Percentiles rank a stretch among this genome's conserved stretches.
Conservation (phyloP, 441 rosid species). For the Arabidopsis hybrid region DNA sequence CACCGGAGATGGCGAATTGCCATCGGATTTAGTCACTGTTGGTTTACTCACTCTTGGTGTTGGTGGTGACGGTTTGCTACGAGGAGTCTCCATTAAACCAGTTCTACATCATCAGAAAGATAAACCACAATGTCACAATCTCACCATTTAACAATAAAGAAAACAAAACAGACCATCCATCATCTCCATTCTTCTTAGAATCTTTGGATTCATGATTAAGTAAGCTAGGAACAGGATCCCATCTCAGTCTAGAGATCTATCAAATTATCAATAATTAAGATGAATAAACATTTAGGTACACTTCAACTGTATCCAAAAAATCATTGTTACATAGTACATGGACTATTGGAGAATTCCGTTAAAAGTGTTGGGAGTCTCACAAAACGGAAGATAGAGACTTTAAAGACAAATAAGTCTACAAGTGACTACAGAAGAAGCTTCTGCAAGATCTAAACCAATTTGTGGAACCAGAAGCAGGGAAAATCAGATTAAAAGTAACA, state of each 20-base stretch:
- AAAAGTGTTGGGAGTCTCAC: not conserved
- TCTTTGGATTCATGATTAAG: slow-evolving; percentile 4
- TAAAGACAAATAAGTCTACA: not conserved
- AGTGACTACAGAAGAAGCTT: slow-evolving; percentile 22
- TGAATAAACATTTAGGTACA: not conserved
- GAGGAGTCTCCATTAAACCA: slow-evolving; percentile 83
- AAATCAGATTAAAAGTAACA: slow-evolving; percentile 29
- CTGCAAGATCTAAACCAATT: slow-evolving; percentile 34
- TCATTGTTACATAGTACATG: not conserved
- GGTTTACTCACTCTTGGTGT: slow-evolving; percentile 66
- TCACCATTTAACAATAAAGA: slow-evolving; percentile 49
- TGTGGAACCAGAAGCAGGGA: not conserved
- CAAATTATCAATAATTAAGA: not conserved
- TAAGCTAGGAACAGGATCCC: slow-evolving; percentile 1
- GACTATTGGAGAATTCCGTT: slow-evolving; percentile 13
- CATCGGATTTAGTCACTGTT: slow-evolving; percentile 63
- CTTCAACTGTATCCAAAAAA: not conserved
- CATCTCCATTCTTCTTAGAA: slow-evolving; percentile 21
- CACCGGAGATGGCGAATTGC: slow-evolving; percentile 65
- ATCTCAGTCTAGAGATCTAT: slow-evolving; percentile 8
- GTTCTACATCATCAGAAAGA: slow-evolving; percentile 54
- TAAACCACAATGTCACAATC: slow-evolving; percentile 53
- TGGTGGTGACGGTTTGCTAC: slow-evolving; percentile 66
- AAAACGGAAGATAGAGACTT: not conserved
- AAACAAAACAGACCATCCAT: slow-evolving; percentile 27